Evolutionary conservation across 306 rosid genomes (phyloP).

Genomic region (Cucurbita pepo): DNA sequence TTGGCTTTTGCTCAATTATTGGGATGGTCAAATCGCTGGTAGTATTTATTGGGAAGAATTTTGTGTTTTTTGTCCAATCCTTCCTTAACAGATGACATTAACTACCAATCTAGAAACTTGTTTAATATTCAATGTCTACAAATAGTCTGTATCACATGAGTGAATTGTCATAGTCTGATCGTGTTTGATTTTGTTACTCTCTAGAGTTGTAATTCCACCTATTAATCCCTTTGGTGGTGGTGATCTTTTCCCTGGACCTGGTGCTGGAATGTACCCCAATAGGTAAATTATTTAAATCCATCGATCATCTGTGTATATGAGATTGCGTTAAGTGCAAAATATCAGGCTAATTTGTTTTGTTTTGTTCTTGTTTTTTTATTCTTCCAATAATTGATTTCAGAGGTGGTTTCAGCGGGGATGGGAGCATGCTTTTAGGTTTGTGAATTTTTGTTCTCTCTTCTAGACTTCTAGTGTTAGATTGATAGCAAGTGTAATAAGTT

Average conservation of each 20-base stretch:
- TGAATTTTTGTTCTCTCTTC: not conserved
- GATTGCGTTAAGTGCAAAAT: not conserved
- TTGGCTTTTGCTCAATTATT: not conserved
- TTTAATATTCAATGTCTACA: not conserved
- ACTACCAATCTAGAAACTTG: not conserved
- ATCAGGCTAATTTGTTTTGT: constrained; percentile 1
- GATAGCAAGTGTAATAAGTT: not conserved
- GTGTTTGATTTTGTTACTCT: constrained; percentile 5
- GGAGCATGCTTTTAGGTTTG: constrained; percentile 67
- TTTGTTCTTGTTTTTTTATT: not conserved
- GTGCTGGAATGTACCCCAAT: constrained; percentile 54
- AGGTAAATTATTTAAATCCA: constrained; percentile 27
- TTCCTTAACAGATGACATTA: not conserved
- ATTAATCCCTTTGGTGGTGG: constrained; percentile 31
- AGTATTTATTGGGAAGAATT: not conserved
- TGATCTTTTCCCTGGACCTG: constrained; percentile 66
- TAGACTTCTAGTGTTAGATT: not conserved
- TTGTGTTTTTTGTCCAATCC: not conserved
- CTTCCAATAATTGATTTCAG: constrained; percentile 16
- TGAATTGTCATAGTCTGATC: not conserved
- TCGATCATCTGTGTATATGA: not conserved
- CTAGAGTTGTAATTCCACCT: constrained; percentile 43
- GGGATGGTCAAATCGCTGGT: not conserved
- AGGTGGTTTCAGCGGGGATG: constrained; percentile 36
- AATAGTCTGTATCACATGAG: not conserved